phyloP scores from a whole-genome alignment of 495 filamentous ascomycete species.

The Chaetomium fimeti region DNA sequence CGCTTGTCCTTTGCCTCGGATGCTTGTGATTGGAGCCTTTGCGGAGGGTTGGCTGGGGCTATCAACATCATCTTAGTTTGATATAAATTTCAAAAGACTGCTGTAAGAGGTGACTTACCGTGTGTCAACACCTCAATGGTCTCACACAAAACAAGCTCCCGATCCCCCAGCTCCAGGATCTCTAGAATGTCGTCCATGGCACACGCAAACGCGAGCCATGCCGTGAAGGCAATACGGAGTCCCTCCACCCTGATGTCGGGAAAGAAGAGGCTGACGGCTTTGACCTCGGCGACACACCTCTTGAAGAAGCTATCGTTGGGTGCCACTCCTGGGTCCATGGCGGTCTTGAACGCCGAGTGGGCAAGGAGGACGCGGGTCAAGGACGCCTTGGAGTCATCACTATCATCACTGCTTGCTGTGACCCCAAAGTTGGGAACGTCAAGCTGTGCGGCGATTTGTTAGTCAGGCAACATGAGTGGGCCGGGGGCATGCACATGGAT shows the following conservation, averaged over 20 bases:
- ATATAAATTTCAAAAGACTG: neutral
- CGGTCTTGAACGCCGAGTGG: constrained; percentile 15
- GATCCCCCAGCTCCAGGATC: neutral
- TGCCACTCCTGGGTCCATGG: neutral
- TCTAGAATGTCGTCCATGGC: constrained; percentile 28
- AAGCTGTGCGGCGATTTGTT: neutral
- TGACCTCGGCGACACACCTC: constrained; percentile 21
- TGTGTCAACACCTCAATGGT: constrained; percentile 15
- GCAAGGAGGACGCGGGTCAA: constrained; percentile 8
- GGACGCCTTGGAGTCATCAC: neutral
- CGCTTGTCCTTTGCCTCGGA: neutral
- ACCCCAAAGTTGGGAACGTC: constrained; percentile 15
- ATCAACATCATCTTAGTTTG: neutral
- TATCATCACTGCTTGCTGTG: neutral
- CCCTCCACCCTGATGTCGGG: constrained; percentile 16
- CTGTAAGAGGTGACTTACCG: neutral
- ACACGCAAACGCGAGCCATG: constrained; percentile 27
- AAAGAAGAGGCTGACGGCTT: constrained; percentile 26
- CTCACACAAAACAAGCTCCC: constrained; percentile 10
- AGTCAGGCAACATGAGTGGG: neutral
- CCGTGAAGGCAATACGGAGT: constrained; percentile 20
- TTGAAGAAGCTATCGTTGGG: constrained; percentile 18
- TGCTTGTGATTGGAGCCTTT: neutral
- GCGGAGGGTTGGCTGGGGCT: neutral
- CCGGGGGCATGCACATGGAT: neutral